phyloP scores from a whole-genome alignment of 768 basidiomycete genomes.

The Pholiota conissans region DNA sequence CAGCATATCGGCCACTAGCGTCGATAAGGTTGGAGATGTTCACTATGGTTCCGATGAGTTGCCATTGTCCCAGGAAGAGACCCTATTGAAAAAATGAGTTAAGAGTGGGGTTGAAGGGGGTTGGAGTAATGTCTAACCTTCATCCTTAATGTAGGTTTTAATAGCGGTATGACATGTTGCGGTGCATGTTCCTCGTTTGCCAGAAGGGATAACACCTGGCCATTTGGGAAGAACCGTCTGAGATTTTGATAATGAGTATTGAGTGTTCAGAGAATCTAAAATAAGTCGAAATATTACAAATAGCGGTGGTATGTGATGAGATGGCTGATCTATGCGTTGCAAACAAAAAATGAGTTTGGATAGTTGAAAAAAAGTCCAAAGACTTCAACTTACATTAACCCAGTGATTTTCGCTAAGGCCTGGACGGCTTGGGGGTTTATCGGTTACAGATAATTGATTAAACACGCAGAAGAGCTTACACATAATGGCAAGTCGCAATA shows the following conservation, averaged over 20 bases:
- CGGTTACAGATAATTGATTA: not conserved
- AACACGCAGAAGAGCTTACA: slow-evolving; percentile 44
- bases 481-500: slow-evolving; percentile 88
- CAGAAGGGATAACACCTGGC: slow-evolving; percentile 82
- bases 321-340: slow-evolving; percentile 62
- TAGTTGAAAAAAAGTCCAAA: no score
- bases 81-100: slow-evolving; percentile 46
- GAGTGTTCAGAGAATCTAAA: not conserved
- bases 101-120: not conserved
- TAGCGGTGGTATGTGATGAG: slow-evolving; percentile 93
- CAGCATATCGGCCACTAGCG: slow-evolving; percentile 39
- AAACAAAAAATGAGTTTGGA: no score
- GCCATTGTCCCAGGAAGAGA: slow-evolving; percentile 71
- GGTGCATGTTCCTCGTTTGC: slow-evolving; percentile 77
- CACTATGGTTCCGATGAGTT: slow-evolving; percentile 60
- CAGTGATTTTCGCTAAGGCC: slow-evolving; percentile 84
- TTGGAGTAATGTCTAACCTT: slow-evolving; percentile 46
- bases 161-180: slow-evolving; percentile 68
- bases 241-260: not conserved
- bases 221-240: slow-evolving; percentile 87
- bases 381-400: slow-evolving; percentile 83
- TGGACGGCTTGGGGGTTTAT: slow-evolving; percentile 46
- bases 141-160: slow-evolving; percentile 77
- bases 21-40: slow-evolving; percentile 67
- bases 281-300: slow-evolving; percentile 47